Percentiles rank a stretch among this genome's conserved stretches.
These are phyloP conservation scores for Drechslerella dactyloides DNA, from an alignment of 2,329 filamentous ascomycete species.

Conservation along the genomic window DNA sequence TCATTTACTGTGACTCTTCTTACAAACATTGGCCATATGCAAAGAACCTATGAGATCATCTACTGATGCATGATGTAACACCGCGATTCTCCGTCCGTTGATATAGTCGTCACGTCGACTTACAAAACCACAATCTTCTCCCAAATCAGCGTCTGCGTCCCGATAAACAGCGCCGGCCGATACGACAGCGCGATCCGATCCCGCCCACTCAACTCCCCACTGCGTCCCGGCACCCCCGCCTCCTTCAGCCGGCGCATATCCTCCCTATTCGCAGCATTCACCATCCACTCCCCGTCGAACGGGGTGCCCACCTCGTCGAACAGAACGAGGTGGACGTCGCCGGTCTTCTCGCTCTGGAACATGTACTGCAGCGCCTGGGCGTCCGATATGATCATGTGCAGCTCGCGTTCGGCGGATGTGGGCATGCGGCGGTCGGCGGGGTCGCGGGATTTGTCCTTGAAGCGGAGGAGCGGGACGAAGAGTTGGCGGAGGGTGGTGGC, in stretches of 20 bases:
- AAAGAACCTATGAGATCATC: too few species aligned
- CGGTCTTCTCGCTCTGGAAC: constrained; percentile 45
- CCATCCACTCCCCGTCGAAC: constrained; percentile 33
- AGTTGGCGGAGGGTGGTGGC: constrained; percentile 30
- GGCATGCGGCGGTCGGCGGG: constrained; percentile 13
- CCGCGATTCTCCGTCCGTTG: too few species aligned
- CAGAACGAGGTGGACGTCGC: constrained; percentile 15
- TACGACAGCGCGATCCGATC: constrained; percentile 31
- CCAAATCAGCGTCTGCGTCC: constrained; percentile 14
- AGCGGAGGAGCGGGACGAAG: constrained; percentile 37
- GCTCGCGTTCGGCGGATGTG: constrained; percentile 26
- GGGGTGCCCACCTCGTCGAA: constrained; percentile 22
- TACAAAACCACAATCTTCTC: constrained; percentile 23
- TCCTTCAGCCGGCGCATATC: constrained; percentile 2
- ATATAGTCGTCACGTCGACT: too few species aligned
- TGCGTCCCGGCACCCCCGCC: constrained; percentile 15
- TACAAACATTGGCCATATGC: too few species aligned
- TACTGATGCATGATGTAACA: too few species aligned
- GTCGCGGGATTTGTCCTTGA: not conserved
- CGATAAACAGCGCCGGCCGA: constrained; percentile 35
- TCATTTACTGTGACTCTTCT: too few species aligned
- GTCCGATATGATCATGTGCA: constrained; percentile 37
- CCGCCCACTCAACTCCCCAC: not conserved
- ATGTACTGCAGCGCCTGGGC: constrained; percentile 45
- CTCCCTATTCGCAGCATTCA: constrained; percentile 20